Evolutionary conservation across 768 basidiomycete species (phyloP).

Genomic region (Leucocoprinus leucothites): DNA sequence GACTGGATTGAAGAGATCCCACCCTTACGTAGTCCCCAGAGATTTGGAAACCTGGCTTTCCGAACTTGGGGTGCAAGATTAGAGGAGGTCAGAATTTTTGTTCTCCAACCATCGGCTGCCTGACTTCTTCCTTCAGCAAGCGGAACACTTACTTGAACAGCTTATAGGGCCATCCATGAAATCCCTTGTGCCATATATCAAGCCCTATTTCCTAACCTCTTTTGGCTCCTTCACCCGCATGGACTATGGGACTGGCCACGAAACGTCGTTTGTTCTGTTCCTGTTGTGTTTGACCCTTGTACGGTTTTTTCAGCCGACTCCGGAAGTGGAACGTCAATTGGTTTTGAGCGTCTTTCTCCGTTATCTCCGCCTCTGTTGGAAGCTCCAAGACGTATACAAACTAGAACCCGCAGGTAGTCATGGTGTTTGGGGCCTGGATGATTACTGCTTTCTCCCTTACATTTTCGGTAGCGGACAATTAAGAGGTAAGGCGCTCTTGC

Average conservation of each 20-base stretch:
- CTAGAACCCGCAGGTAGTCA: conserved; percentile 97
- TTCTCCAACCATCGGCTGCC: neutral
- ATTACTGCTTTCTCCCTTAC: conserved; percentile 86
- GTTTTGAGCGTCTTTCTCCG: conserved; percentile 66
- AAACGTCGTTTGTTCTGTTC: conserved; percentile 82
- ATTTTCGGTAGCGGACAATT: conserved; percentile 91
- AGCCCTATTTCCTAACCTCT: conserved; percentile 75
- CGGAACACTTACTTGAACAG: conserved; percentile 43
- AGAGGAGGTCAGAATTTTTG: conserved; percentile 57
- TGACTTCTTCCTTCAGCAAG: conserved; percentile 37
- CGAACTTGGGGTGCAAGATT: conserved; percentile 78
- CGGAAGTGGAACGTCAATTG: conserved; percentile 58
- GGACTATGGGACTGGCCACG: conserved; percentile 98
- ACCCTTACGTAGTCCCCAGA: conserved; percentile 66
- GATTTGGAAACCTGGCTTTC: conserved; percentile 92
- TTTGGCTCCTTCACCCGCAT: conserved; percentile 90
- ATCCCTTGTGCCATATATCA: conserved; percentile 56
- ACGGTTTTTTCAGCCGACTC: conserved; percentile 56
- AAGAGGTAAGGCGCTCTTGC: conserved; percentile 53
- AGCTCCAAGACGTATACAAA: conserved; percentile 82
- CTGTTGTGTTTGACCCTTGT: conserved; percentile 70
- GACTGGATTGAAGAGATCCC: conserved; percentile 83
- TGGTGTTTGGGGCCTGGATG: conserved; percentile 97
- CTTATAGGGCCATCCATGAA: conserved; percentile 46
- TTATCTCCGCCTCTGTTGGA: conserved; percentile 82